Percentiles rank a stretch among this genome's conserved stretches.
Conservation (phyloP, 1,139 yeast genomes). For the Lodderomyces metapsilosis region DNA sequence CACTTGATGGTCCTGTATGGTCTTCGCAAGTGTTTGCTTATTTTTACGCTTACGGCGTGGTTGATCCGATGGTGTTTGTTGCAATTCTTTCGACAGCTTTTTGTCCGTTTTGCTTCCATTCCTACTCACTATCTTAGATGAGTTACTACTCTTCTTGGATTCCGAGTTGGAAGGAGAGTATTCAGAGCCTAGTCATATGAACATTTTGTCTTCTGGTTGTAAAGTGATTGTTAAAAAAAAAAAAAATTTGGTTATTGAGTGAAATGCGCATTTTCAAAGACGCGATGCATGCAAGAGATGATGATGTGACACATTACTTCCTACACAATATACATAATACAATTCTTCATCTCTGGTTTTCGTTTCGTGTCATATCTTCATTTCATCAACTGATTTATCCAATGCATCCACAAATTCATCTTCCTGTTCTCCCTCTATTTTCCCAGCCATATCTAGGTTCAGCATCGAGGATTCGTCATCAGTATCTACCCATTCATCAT, state of each 20-base stretch:
- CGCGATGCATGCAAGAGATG: too few species aligned
- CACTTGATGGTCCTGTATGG: not conserved
- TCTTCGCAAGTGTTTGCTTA: too few species aligned
- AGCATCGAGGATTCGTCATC: constrained; percentile 1
- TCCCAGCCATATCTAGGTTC: not conserved
- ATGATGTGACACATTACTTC: too few species aligned
- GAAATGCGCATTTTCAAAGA: not conserved
- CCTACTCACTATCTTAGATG: too few species aligned
- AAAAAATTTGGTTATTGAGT: not conserved
- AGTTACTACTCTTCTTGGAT: not conserved
- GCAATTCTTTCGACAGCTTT: too few species aligned
- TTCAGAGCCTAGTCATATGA: too few species aligned
- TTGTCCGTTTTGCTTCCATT: too few species aligned
- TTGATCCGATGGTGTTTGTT: too few species aligned
- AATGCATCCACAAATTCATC: not conserved
- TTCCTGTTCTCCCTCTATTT: not conserved
- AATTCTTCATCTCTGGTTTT: too few species aligned
- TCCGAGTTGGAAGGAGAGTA: not conserved
- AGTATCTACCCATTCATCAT: constrained; percentile 30
- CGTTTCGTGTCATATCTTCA: constrained; percentile 3
- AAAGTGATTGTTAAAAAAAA: not conserved
- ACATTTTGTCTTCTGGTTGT: not conserved
- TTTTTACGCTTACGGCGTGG: too few species aligned
- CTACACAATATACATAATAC: not conserved
- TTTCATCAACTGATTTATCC: not conserved